Percentiles rank a stretch among this genome's conserved stretches.
phyloP scores from a whole-genome alignment of 2,329 filamentous ascomycete species.

The Apiospora arundinis region DNA sequence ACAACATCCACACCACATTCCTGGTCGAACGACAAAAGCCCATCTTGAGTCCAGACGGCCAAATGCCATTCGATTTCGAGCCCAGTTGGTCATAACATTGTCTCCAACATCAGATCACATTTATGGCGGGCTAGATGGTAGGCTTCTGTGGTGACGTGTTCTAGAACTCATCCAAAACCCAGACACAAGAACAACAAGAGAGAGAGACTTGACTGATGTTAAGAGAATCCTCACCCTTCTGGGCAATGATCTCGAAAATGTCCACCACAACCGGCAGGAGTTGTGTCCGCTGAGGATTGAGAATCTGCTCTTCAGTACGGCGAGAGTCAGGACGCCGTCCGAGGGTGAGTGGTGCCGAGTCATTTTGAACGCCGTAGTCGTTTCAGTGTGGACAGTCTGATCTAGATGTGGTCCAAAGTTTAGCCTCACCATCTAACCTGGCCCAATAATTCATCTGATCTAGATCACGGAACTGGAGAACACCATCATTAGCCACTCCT shows the following conservation, averaged over 20 bases:
- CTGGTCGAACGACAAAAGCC: not conserved
- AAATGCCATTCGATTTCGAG: not conserved
- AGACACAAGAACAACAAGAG: too few species aligned
- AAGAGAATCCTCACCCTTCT: not conserved
- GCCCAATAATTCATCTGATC: not conserved
- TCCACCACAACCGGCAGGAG: not conserved
- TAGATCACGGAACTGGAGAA: not conserved
- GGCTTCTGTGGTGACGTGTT: not conserved
- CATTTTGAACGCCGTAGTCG: not conserved
- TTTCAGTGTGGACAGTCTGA: not conserved
- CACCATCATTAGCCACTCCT: not conserved
- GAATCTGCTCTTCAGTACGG: too few species aligned
- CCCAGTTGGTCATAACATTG: not conserved
- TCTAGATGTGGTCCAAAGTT: not conserved
- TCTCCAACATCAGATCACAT: not conserved
- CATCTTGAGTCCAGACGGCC: not conserved
- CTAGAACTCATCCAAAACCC: too few species aligned
- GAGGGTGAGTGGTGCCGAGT: not conserved
- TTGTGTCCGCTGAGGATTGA: not conserved
- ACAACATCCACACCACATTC: not conserved
- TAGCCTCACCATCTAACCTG: not conserved
- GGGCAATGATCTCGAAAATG: too few species aligned
- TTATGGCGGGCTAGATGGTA: too few species aligned
- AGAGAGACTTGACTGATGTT: not conserved
- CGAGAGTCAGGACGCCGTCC: not conserved